Conservation (phyloP, 164 flowering plant species). For the Taxillus chinensis region DNA sequence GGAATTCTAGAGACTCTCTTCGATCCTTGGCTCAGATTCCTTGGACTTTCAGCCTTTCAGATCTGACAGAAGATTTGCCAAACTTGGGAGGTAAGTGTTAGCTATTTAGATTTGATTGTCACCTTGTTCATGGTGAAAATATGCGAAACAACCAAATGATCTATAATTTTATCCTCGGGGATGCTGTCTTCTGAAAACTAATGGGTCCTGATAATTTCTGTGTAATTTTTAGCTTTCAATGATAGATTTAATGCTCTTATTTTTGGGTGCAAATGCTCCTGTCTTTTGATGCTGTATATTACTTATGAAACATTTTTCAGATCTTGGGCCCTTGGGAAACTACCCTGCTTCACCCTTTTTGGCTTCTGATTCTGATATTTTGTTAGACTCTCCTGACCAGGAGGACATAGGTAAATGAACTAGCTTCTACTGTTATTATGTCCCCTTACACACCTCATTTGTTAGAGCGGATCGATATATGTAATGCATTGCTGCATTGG, state of each 20-base stretch:
- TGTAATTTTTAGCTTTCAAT: no score
- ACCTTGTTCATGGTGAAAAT: no score
- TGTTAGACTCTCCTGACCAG: constrained; percentile 83
- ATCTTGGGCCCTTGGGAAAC: constrained; percentile 78
- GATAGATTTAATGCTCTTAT: background rate
- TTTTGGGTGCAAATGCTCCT: background rate
- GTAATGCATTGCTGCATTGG: no score
- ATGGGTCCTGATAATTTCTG: no score
- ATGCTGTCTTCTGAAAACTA: no score
- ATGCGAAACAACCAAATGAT: no score
- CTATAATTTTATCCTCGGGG: no score
- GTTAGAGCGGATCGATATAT: no score
- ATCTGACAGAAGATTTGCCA: constrained; percentile 83
- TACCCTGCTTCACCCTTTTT: constrained; percentile 89
- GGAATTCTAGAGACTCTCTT: constrained; percentile 62
- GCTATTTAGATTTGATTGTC: no score
- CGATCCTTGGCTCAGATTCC: constrained; percentile 78
- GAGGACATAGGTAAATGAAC: constrained; percentile 59
- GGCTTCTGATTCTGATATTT: constrained; percentile 80
- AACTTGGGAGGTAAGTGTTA: constrained; percentile 70
- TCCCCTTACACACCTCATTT: background rate
- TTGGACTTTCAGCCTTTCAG: constrained; percentile 92
- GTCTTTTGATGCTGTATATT: background rate
- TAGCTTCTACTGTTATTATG: background rate
- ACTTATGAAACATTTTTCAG: constrained; percentile 28